phyloP scores from a whole-genome alignment of 805 yeast species.

The Pichia nakasei region DNA sequence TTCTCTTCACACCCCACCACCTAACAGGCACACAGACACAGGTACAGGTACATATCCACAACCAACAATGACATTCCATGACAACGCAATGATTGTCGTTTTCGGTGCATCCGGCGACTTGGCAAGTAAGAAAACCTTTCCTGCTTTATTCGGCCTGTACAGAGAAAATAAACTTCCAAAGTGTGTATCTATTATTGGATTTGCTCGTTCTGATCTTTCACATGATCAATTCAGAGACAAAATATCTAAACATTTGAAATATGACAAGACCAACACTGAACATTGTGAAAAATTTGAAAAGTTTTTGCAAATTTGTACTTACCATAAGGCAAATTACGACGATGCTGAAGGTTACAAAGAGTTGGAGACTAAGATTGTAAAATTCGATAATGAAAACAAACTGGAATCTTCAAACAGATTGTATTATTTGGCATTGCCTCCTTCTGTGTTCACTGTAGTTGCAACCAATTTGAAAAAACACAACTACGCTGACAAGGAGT shows the following conservation, averaged over 20 bases:
- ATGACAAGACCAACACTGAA: constrained; percentile 23
- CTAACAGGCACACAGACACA: too few species aligned
- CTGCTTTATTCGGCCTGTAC: constrained; percentile 69
- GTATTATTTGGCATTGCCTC: constrained; percentile 92
- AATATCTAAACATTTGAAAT: constrained; percentile 52
- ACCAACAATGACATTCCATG: not conserved
- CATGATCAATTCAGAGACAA: constrained; percentile 61
- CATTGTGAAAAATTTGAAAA: constrained; percentile 36
- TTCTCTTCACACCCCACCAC: too few species aligned
- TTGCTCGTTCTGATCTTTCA: constrained; percentile 75
- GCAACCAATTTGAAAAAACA: constrained; percentile 61
- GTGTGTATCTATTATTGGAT: constrained; percentile 73
- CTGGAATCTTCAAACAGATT: constrained; percentile 61
- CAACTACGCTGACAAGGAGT: constrained; percentile 47
- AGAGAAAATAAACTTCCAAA: constrained; percentile 70
- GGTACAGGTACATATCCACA: too few species aligned
- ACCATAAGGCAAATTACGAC: constrained; percentile 77
- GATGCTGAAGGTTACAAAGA: constrained; percentile 59
- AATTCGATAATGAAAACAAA: constrained; percentile 30
- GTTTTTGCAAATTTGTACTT: constrained; percentile 58
- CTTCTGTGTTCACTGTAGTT: constrained; percentile 78
- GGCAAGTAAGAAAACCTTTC: constrained; percentile 92
- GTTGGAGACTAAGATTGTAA: constrained; percentile 46
- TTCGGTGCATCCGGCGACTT: constrained; percentile 95
- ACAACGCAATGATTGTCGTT: constrained; percentile 62